Percentiles rank a stretch among this genome's conserved stretches.
phyloP scores from a whole-genome alignment of 345 rosid genomes.

The Eucalyptus urophylla region DNA sequence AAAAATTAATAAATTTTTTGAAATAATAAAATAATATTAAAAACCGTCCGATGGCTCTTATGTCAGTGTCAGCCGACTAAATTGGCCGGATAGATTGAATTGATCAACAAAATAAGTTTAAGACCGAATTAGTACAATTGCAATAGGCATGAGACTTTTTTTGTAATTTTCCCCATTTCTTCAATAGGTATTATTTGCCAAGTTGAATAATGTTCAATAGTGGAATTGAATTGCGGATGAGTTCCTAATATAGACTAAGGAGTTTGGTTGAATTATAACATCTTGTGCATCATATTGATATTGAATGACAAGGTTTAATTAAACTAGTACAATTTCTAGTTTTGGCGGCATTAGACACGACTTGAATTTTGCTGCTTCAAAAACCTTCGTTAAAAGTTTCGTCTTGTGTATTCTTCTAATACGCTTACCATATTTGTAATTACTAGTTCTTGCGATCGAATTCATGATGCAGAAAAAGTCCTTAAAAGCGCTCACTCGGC shows the following conservation, averaged over 20 bases:
- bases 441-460: background rate
- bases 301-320: background rate
- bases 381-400: background rate
- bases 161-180: fast-evolving
- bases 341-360: background rate
- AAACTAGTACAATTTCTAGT: background rate
- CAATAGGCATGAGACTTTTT: fast-evolving
- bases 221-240: background rate
- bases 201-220: background rate
- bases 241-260: background rate
- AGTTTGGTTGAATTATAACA: background rate
- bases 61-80: fast-evolving
- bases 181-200: background rate
- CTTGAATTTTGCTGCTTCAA: background rate
- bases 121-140: fast-evolving
- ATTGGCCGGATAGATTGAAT: fast-evolving
- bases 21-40: too few relatives aligned
- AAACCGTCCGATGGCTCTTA: fast-evolving
- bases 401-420: background rate
- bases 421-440: background rate
- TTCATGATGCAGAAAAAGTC: background rate
- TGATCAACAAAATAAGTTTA: too few relatives aligned
- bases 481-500: background rate
- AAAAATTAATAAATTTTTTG: too few relatives aligned
- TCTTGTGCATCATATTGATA: background rate